phyloP scores from a whole-genome alignment of 2,329 filamentous ascomycete genomes.

The Neopestalotiopsis sp. region DNA sequence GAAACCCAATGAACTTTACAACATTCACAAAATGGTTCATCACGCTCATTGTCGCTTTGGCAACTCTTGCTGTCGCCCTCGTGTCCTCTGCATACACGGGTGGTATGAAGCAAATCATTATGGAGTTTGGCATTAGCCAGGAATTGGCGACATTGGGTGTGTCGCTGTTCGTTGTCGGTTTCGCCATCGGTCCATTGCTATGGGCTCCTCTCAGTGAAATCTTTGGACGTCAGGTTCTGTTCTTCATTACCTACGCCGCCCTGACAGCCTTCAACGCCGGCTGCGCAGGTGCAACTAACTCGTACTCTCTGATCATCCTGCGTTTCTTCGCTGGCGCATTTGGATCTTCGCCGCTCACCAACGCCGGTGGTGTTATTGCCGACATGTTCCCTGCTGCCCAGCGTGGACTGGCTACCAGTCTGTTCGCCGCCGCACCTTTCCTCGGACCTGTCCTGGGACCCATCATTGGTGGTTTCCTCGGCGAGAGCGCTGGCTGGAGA shows the following conservation, averaged over 20 bases:
- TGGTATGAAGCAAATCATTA: conserved; percentile 56
- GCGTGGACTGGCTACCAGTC: conserved; percentile 61
- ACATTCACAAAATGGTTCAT: conserved; percentile 16
- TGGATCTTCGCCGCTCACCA: conserved; percentile 61
- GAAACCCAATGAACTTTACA: conserved; percentile 14
- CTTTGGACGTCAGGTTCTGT: conserved; percentile 61
- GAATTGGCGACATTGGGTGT: conserved; percentile 66
- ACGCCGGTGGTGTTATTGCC: conserved; percentile 64
- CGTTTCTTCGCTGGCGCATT: conserved; percentile 67
- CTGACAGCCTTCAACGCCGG: conserved; percentile 65
- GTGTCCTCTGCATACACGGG: conserved; percentile 64
- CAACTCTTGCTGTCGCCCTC: conserved; percentile 16
- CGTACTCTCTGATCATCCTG: conserved; percentile 60
- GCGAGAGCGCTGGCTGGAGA: conserved; percentile 68
- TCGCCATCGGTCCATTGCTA: conserved; percentile 65
- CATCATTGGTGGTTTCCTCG: conserved; percentile 71
- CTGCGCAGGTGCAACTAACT: conserved; percentile 57
- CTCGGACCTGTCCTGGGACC: conserved; percentile 69
- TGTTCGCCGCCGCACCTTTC: conserved; percentile 66
- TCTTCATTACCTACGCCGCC: conserved; percentile 58
- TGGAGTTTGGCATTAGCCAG: conserved; percentile 47
- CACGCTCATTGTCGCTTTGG: conserved; percentile 13
- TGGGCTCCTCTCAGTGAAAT: conserved; percentile 72
- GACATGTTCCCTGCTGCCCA: conserved; percentile 59
- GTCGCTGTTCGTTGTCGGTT: conserved; percentile 69